Base-by-base conservation (phyloP, 495 filamentous ascomycete genomes). In the Choiromyces venosus region DNA sequence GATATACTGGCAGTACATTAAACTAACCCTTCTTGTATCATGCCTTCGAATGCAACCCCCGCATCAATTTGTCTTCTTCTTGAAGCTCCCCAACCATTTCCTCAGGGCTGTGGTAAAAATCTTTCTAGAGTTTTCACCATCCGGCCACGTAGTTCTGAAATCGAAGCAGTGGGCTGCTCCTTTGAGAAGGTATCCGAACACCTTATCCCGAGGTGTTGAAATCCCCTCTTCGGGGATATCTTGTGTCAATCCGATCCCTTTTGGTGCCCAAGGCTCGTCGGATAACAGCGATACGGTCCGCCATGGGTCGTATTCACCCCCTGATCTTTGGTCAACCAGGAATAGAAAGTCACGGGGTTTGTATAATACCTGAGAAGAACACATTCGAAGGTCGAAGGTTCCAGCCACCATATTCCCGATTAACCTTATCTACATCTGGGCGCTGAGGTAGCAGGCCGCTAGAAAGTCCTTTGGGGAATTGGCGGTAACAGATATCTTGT, bases 321-420 rank as follows among this genome's bases (percentile, higher is more conserved):
- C 86, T 40, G 81, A 16, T 29, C 39, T 35, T 18, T 16, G 25
- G 14, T 19, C 37, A 25, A 5, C 42, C 19, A n/a, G 25, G 18
- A 21, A 52, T 38, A 2, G 10, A n/a, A 61, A 16, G 21, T 14
- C 2, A 8, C 21, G 61, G 37, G 16, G n/a, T 69, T 56, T 37
- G 8, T 10, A 2, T 35, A 56, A 12, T 71, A 76, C 73, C 73
- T 37, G 74, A 68, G 69, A 69, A 88, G 79, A 86, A 88, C 7
- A 83, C 82, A 68, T 89, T 88, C 35, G 87, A 87, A n/a, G 87
- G 87, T 35, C 87, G 84, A 61, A 88, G 86, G 39, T 76, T 71
- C 88, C 88, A 89, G 42, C 87, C 87, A 29, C 87, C 86, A 37
- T 84, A 86, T 71, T 83, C 67, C 7, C 37, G 40, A 74, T 89